These are phyloP conservation scores for Neopestalotiopsis sp. DNA, from an alignment of 2,329 filamentous ascomycete species.

Conservation along the genomic window DNA sequence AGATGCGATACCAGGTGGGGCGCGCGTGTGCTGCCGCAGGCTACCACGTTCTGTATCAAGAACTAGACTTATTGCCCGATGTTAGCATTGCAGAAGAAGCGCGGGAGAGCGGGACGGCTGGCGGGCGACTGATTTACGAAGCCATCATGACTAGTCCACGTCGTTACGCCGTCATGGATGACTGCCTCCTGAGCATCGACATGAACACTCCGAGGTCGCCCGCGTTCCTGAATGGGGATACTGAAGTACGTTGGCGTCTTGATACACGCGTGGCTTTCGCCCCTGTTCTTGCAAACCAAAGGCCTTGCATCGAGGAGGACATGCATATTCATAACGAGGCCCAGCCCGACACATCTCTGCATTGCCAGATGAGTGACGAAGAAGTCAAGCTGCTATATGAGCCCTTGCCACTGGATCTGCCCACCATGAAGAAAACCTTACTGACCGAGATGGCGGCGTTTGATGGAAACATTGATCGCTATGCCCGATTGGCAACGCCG, in stretches of 20 bases:
- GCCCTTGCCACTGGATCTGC: no score
- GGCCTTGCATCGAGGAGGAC: no score
- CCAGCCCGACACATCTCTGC: no score
- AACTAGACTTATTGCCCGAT: constrained; percentile 42
- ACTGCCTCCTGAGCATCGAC: constrained; percentile 36
- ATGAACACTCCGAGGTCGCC: neutral
- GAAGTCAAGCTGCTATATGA: no score
- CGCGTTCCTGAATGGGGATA: constrained; percentile 2
- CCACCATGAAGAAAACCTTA: no score
- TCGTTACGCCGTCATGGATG: constrained; percentile 41
- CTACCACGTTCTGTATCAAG: constrained; percentile 38
- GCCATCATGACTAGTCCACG: constrained; percentile 35
- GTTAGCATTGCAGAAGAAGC: constrained; percentile 43
- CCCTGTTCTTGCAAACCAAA: no score
- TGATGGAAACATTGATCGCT: no score
- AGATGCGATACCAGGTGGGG: constrained; percentile 40
- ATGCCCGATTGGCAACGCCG: no score
- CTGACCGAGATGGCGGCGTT: no score
- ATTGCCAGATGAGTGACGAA: no score
- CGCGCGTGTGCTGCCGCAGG: constrained; percentile 44
- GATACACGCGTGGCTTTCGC: neutral
- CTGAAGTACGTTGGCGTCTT: neutral
- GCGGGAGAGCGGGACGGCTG: constrained; percentile 27
- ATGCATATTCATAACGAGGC: no score
- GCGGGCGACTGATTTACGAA: constrained; percentile 33